These are phyloP conservation scores for Xylaria sp. DNA, from an alignment of 2,329 filamentous ascomycete species.

Conservation along the genomic window DNA sequence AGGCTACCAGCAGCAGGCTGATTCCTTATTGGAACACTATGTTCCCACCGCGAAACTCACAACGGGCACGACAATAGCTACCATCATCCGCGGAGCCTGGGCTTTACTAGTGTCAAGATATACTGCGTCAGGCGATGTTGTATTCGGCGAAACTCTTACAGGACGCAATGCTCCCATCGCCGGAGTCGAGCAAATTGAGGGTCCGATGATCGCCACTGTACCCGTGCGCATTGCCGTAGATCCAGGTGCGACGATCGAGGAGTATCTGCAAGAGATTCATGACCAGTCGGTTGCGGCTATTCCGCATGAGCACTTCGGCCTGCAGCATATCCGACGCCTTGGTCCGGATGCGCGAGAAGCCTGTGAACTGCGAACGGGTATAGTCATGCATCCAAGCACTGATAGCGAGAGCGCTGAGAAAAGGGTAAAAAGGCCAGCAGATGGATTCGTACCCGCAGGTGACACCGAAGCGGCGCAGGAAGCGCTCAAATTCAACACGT, in stretches of 20 bases:
- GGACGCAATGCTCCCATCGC: constrained; percentile 63
- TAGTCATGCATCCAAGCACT: constrained; percentile 64
- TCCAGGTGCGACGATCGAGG: constrained; percentile 54
- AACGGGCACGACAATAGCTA: constrained; percentile 62
- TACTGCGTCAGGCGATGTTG: constrained; percentile 62
- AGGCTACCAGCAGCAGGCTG: constrained; percentile 62
- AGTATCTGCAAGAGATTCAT: constrained; percentile 68
- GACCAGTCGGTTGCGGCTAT: constrained; percentile 67
- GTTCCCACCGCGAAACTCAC: constrained; percentile 52
- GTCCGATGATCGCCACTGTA: constrained; percentile 70
- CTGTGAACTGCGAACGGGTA: constrained; percentile 65
- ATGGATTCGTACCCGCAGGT: constrained; percentile 64
- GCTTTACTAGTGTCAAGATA: constrained; percentile 65
- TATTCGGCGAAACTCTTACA: constrained; percentile 70
- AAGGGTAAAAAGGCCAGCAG: constrained; percentile 55
- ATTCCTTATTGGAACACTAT: constrained; percentile 65
- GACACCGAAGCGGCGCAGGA: constrained; percentile 68
- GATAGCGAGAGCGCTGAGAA: constrained; percentile 43
- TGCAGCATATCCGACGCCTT: constrained; percentile 69
- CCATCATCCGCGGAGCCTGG: constrained; percentile 69
- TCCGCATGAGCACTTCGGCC: constrained; percentile 71
- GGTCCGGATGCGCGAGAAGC: constrained; percentile 65
- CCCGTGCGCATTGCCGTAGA: constrained; percentile 64
- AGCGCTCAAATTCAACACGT: constrained; percentile 68
- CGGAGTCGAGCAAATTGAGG: constrained; percentile 65